Base-by-base conservation (phyloP, 1,139 yeast genomes). In the Scheffersomyces quercinus region DNA sequence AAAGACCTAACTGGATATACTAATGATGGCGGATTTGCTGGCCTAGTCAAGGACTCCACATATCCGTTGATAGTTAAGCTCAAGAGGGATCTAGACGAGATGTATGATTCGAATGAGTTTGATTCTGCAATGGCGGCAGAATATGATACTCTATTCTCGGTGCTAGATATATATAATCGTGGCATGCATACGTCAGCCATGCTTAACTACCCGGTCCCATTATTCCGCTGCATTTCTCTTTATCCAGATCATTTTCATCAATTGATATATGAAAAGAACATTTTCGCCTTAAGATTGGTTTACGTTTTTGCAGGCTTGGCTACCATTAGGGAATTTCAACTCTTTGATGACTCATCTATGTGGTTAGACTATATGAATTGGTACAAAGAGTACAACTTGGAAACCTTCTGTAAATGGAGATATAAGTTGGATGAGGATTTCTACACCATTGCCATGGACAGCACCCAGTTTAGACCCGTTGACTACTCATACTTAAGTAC, bases 341-440 rank as follows among this genome's bases (percentile, higher is more conserved):
- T 66, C 10, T 54, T 49, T 42, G 41, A 43, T 6, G 39, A 51
- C 1, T 35, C 45, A 7, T 64, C 58, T 39, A 48, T 66, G 31
- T 69, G 72, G 70, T 31, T 48, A 12, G 69, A 67, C 33, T 67
- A 46, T 41, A 48, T 62, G 13, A n/a, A 30, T 1, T 62, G 67
- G 68, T 68, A 50, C 50, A 51, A 43, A 31, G 41, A 45, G 3
- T 47, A 46, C 35, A 55, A 50, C 37, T 44, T 40, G n/a, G 39
- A 46, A 6, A 38, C 37, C 4, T 53, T 38, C 39, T 16, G 12
- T 11, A 35, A 5, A 2, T 62, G 67, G 66, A 36, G 30, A 30
- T 45, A 46, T 35, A 31, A 42, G 4, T 37, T 51, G 35, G 65
- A 61, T 36, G 41, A 42, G 13, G 44, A 42, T 4, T 46, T 59